Conservation (phyloP, 805 yeast species). For the Komagataella populi region DNA sequence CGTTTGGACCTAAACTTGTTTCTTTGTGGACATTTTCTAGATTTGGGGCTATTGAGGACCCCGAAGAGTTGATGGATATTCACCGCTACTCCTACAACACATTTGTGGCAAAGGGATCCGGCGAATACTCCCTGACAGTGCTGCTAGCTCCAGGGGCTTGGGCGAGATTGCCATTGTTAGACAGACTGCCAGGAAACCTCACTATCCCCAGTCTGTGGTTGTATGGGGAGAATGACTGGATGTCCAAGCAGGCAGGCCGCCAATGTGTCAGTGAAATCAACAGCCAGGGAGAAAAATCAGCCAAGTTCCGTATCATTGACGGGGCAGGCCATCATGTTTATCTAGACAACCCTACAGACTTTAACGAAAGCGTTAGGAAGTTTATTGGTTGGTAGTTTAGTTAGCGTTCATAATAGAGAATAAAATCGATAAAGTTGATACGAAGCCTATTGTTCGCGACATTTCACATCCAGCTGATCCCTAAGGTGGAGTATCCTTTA, state of each 20-base stretch:
- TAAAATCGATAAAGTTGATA: neutral
- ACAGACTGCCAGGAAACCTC: conserved; percentile 29
- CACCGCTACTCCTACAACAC: conserved; percentile 41
- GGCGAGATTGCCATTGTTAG: conserved; percentile 42
- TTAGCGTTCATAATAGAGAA: neutral
- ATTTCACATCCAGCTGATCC: neutral
- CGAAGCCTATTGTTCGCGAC: neutral
- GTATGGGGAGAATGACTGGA: conserved; percentile 64
- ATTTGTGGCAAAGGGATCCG: conserved; percentile 44
- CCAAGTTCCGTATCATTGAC: conserved; percentile 22
- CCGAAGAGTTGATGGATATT: conserved; percentile 22
- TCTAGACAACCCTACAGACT: conserved; percentile 29
- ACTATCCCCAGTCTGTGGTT: conserved; percentile 39
- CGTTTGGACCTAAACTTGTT: conserved; percentile 35
- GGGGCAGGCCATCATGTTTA: conserved; percentile 44
- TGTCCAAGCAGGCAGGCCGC: conserved; percentile 49
- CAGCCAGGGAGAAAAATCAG: conserved; percentile 7
- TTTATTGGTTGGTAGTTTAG: conserved; percentile 10
- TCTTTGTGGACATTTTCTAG: conserved; percentile 43
- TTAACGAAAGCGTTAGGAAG: conserved; percentile 13
- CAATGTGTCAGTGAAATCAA: conserved; percentile 23
- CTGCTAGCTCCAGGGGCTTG: conserved; percentile 44
- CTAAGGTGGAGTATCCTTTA: neutral
- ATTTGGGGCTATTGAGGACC: conserved; percentile 17
- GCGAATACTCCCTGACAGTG: conserved; percentile 51